Evolutionary conservation across 2,329 filamentous ascomycete genomes (phyloP).

Genomic region (Colletotrichum costaricense): DNA sequence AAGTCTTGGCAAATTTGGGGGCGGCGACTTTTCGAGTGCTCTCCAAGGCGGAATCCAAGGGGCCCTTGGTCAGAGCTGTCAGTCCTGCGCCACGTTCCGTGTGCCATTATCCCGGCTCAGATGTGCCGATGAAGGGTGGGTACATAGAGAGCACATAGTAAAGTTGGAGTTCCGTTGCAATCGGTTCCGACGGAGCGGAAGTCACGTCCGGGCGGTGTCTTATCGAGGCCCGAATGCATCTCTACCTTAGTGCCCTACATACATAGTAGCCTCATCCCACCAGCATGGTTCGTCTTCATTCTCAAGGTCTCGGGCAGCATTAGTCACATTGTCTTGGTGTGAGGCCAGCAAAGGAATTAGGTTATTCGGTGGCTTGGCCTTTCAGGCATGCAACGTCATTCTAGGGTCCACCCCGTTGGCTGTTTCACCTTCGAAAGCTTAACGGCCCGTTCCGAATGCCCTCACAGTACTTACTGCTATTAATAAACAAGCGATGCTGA

Average conservation of each 20-base stretch:
- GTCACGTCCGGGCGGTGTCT: neutral
- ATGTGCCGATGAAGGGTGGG: neutral
- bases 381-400: slow-evolving; percentile 7
- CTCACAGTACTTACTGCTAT: slow-evolving; percentile 1
- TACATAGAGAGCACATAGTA: neutral
- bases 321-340: neutral
- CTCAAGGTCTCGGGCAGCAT: neutral
- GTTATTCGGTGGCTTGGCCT: slow-evolving; percentile 15
- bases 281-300: slow-evolving; percentile 22
- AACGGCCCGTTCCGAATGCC: slow-evolving; percentile 32
- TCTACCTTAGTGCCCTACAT: neutral
- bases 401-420: neutral
- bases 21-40: neutral
- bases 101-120: slow-evolving; percentile 1
- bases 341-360: neutral
- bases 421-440: slow-evolving; percentile 22
- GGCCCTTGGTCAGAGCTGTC: neutral
- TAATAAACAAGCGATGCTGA: neutral
- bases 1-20: slow-evolving; percentile 19
- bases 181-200: slow-evolving; percentile 16
- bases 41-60: slow-evolving; percentile 15
- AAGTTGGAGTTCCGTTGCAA: neutral
- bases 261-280: neutral
- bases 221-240: neutral
- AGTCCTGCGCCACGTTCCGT: slow-evolving; percentile 20